Conservation (phyloP, 78 protist genomes). For the Isochrysis galbana region DNA sequence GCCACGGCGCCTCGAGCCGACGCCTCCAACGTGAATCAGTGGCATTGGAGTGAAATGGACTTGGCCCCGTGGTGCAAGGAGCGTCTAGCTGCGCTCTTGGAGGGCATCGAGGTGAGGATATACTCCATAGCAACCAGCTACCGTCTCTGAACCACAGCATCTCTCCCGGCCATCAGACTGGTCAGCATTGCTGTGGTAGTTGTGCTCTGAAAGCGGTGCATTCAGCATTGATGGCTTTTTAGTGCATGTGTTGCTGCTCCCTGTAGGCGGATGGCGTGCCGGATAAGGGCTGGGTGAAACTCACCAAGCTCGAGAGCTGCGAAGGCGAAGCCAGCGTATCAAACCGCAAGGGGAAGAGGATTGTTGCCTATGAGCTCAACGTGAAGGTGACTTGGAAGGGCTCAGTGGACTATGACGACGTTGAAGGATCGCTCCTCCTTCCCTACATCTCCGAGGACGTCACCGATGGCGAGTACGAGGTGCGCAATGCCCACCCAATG, state of each 20-base stretch:
- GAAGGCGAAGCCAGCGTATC: background rate
- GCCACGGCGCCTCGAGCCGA: background rate
- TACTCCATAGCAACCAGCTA: too few relatives aligned
- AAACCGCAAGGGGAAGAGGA: slow-evolving; percentile 4
- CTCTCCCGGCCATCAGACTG: too few relatives aligned
- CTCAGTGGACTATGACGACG: background rate
- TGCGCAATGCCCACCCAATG: background rate
- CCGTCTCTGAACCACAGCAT: too few relatives aligned
- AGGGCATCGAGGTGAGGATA: background rate
- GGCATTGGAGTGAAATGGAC: slow-evolving; percentile 12
- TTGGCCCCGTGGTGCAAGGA: background rate
- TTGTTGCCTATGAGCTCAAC: background rate
- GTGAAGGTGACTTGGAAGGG: background rate
- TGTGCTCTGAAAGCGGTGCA: too few relatives aligned
- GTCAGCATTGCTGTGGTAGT: too few relatives aligned
- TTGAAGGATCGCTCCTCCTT: background rate
- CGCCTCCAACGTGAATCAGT: background rate
- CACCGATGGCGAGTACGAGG: background rate
- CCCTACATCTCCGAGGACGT: slow-evolving; percentile 1
- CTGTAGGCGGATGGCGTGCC: background rate
- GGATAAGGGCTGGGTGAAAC: slow-evolving; percentile 1
- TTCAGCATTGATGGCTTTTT: too few relatives aligned
- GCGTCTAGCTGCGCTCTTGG: background rate
- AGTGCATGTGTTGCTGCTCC: too few relatives aligned
- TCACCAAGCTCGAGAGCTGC: background rate